Percentiles rank a stretch among this genome's conserved stretches.
Evolutionary conservation across 371 early-diverging fungal genomes (phyloP).

Genomic region (Mucor saturninus): DNA sequence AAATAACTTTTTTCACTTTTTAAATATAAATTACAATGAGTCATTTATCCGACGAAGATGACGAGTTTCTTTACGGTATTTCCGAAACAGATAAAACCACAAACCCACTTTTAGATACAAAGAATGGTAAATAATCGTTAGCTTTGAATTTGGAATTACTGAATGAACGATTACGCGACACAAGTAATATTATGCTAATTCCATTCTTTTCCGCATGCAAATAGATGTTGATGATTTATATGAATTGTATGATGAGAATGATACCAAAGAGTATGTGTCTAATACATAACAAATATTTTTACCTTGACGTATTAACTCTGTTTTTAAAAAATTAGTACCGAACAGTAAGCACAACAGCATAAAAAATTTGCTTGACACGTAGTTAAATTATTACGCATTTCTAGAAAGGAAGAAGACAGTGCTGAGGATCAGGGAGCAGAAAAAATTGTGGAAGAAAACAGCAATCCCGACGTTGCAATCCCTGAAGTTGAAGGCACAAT

Average conservation of each 20-base stretch:
- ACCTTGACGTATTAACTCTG: neutral
- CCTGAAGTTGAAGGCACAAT: neutral
- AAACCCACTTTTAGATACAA: constrained; percentile 9
- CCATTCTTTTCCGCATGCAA: neutral
- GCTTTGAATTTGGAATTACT: neutral
- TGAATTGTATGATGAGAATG: constrained; percentile 29
- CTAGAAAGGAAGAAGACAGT: constrained; percentile 25
- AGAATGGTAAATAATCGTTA: constrained; percentile 7
- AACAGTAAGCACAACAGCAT: constrained; percentile 13
- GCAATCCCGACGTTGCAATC: neutral
- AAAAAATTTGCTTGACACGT: too few species aligned
- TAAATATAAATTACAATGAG: constrained; percentile 6
- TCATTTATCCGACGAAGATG: constrained; percentile 30
- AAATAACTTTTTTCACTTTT: too few species aligned
- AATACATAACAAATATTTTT: neutral
- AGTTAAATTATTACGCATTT: neutral
- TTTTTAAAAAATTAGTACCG: constrained; percentile 10
- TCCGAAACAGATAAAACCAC: constrained; percentile 13
- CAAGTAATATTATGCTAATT: constrained; percentile 4
- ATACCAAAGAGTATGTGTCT: constrained; percentile 26
- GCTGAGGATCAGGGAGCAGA: constrained; percentile 17
- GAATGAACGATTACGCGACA: neutral
- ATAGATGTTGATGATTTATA: constrained; percentile 29
- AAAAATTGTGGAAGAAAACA: neutral
- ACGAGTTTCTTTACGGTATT: constrained; percentile 32